Evolutionary conservation across 106 monocot genomes (phyloP).

Genomic region (Alisma plantagoaquatica): DNA sequence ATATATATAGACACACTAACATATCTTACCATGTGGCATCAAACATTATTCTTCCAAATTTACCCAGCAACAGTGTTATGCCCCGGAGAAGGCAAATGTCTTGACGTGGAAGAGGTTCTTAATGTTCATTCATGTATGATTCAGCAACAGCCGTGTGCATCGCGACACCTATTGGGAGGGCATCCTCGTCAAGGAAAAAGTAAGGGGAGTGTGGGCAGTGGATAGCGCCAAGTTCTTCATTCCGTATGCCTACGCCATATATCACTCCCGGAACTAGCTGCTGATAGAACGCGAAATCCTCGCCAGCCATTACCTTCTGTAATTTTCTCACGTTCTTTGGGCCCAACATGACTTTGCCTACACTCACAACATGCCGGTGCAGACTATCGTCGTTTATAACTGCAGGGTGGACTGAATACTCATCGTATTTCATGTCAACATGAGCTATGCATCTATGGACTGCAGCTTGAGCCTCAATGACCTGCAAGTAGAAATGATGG

Average conservation of each 20-base stretch:
- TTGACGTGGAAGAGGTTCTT: no score
- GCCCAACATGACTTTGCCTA: constrained; percentile 53
- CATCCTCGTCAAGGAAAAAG: constrained; percentile 75
- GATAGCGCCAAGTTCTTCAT: constrained; percentile 31
- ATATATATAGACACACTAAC: no score
- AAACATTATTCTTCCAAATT: no score
- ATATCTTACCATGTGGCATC: no score
- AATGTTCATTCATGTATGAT: constrained; percentile 27
- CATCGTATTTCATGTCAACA: constrained; percentile 44
- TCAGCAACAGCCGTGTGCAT: constrained; percentile 59
- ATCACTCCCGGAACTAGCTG: constrained; percentile 73
- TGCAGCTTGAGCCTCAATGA: constrained; percentile 50
- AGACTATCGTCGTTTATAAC: constrained; percentile 55
- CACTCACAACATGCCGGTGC: constrained; percentile 39
- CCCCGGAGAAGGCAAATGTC: no score
- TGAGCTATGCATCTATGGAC: constrained; percentile 48
- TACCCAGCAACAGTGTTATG: no score
- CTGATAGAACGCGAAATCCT: constrained; percentile 90
- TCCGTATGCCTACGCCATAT: constrained; percentile 56
- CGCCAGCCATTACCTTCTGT: constrained; percentile 79
- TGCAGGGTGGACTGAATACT: constrained; percentile 51
- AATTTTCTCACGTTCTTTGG: constrained; percentile 35
- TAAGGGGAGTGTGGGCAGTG: constrained; percentile 54
- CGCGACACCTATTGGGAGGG: constrained; percentile 75
- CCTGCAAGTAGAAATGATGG: no score